Conservation (phyloP, 768 basidiomycete genomes). For the Austroboletus eburneus region DNA sequence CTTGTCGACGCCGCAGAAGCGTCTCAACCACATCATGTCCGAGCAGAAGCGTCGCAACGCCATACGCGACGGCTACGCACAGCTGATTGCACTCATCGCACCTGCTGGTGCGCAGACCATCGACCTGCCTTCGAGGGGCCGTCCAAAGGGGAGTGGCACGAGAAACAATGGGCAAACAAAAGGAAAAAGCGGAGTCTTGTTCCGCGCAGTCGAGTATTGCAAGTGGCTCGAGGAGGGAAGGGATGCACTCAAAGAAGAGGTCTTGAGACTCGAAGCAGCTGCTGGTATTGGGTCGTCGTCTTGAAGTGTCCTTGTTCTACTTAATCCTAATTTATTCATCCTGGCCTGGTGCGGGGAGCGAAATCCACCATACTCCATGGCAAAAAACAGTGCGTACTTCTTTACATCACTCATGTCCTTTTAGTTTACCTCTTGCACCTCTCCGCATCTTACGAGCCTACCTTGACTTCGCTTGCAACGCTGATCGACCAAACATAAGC, state of each 20-base stretch:
- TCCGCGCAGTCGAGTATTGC: constrained; percentile 82
- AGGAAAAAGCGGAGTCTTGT: constrained; percentile 87
- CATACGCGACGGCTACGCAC: constrained; percentile 86
- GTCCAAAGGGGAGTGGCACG: constrained; percentile 74
- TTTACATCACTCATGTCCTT: too few relatives aligned
- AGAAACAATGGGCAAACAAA: constrained; percentile 65
- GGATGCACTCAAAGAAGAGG: constrained; percentile 65
- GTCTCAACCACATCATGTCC: constrained; percentile 90
- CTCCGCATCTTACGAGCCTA: too few relatives aligned
- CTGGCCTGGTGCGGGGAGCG: too few relatives aligned
- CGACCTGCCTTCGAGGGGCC: constrained; percentile 71
- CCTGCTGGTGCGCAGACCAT: constrained; percentile 72
- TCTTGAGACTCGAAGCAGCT: constrained; percentile 60
- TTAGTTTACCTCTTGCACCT: too few relatives aligned
- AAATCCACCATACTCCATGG: too few relatives aligned
- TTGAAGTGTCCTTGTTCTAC: too few relatives aligned
- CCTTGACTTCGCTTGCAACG: constrained; percentile 55
- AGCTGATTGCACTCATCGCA: constrained; percentile 75
- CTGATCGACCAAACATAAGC: constrained; percentile 21
- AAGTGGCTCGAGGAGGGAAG: constrained; percentile 83
- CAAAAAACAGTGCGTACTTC: too few relatives aligned
- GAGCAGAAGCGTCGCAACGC: constrained; percentile 92
- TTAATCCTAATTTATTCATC: too few relatives aligned
- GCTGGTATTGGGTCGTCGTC: constrained; percentile 44
- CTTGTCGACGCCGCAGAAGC: constrained; percentile 80